Evolutionary conservation across 2,329 filamentous ascomycete species (phyloP).

Genomic region (Sordariomycetes sp.): DNA sequence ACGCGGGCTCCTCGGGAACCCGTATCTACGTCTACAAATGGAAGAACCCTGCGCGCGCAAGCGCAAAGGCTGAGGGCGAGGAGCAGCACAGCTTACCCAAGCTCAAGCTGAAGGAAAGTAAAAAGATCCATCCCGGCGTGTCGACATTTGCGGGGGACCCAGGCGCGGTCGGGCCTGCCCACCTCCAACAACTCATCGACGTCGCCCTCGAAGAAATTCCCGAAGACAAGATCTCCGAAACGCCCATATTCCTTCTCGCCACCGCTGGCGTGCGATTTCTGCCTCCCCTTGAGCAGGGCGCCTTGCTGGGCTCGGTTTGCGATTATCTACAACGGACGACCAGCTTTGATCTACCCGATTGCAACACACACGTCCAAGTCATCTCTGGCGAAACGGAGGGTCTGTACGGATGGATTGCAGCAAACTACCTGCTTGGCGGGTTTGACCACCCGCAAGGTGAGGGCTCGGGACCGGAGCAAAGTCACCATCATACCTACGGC

Average conservation of each 20-base stretch:
- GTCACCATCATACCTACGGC: conserved; percentile 90
- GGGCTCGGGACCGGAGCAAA: conserved; percentile 7
- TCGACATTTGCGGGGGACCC: conserved; percentile 80
- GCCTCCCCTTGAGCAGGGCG: conserved; percentile 60
- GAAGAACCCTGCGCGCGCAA: conserved; percentile 64
- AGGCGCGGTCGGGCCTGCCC: conserved; percentile 67
- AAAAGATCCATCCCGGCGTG: conserved; percentile 89
- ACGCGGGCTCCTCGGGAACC: conserved; percentile 96
- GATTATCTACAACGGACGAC: conserved; percentile 70
- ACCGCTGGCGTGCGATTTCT: conserved; percentile 92
- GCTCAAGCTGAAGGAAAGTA: conserved; percentile 76
- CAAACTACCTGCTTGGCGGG: conserved; percentile 87
- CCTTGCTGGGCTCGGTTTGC: conserved; percentile 71
- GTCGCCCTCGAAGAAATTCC: conserved; percentile 78
- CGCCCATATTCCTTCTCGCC: conserved; percentile 89
- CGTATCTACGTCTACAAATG: conserved; percentile 91
- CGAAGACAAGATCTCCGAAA: conserved; percentile 64
- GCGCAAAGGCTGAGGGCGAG: conserved; percentile 34
- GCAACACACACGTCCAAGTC: conserved; percentile 80
- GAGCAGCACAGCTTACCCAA: conserved; percentile 61
- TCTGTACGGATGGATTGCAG: conserved; percentile 93
- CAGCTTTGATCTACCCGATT: conserved; percentile 81
- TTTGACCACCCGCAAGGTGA: conserved; percentile 61
- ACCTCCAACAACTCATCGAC: conserved; percentile 69
- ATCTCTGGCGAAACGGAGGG: conserved; percentile 95